Conservation (phyloP, 1,139 yeast species). For the Ashbya aceris region DNA sequence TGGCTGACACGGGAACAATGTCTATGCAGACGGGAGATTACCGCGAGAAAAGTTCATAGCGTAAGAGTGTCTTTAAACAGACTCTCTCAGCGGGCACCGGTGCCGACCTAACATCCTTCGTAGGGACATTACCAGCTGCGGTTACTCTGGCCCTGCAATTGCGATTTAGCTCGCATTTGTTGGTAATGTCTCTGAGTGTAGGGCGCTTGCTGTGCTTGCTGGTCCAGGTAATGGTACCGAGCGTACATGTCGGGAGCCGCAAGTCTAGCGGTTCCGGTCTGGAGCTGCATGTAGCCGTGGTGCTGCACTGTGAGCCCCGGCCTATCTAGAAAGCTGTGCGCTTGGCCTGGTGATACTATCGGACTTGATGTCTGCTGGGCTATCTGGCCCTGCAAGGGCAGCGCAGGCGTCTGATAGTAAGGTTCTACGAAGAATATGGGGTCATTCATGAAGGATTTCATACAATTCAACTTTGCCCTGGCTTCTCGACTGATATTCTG, state of each 20-base stretch:
- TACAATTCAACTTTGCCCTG: constrained; percentile 19
- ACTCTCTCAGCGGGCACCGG: too few species aligned
- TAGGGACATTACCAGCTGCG: neutral
- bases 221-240: neutral
- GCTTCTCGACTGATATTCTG: constrained; percentile 14
- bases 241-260: neutral
- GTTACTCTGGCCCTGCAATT: neutral
- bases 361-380: neutral
- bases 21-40: too few species aligned
- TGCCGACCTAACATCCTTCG: too few species aligned
- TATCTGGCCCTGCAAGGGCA: neutral
- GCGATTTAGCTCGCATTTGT: too few species aligned
- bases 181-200: neutral
- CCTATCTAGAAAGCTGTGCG: too few species aligned
- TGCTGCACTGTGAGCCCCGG: constrained; percentile 1
- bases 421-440: constrained; percentile 13
- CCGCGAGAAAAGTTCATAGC: too few species aligned
- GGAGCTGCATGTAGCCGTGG: constrained; percentile 11
- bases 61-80: too few species aligned
- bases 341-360: neutral
- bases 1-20: too few species aligned
- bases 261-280: neutral
- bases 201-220: neutral
- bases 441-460: constrained; percentile 24
- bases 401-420: neutral